Conservation (phyloP, 2,329 filamentous ascomycete genomes). For the Ophiocordyceps camponoti-leonardi region DNA sequence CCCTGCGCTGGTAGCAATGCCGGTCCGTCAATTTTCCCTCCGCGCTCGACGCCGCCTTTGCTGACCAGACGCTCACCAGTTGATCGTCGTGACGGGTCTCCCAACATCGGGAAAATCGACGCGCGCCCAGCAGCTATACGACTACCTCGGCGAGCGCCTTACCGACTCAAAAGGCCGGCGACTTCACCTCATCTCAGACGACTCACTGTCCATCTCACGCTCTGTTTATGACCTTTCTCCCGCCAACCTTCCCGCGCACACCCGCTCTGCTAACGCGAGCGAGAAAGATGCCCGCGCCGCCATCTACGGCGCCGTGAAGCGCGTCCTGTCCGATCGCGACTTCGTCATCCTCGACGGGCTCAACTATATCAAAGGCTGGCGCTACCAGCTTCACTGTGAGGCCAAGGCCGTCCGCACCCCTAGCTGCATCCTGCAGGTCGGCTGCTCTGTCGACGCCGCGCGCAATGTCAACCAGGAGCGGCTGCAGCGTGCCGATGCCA, state of each 20-base stretch:
- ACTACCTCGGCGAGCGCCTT: conserved; percentile 45
- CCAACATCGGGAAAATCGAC: conserved; percentile 54
- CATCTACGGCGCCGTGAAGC: conserved; percentile 63
- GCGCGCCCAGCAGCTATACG: conserved; percentile 46
- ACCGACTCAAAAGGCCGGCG: conserved; percentile 31
- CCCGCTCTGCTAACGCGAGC: conserved; percentile 52
- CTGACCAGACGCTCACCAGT: conserved; percentile 18
- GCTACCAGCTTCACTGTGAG: conserved; percentile 75
- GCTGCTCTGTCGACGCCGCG: conserved; percentile 35
- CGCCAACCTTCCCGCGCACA: conserved; percentile 32
- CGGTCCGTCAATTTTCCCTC: not conserved
- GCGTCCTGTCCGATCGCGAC: conserved; percentile 52
- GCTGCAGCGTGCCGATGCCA: conserved; percentile 19
- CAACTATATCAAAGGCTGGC: conserved; percentile 83
- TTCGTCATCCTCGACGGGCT: conserved; percentile 66
- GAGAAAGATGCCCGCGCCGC: conserved; percentile 71
- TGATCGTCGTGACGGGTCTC: conserved; percentile 50
- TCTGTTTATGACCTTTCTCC: conserved; percentile 51
- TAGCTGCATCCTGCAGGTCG: conserved; percentile 55
- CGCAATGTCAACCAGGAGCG: conserved; percentile 42
- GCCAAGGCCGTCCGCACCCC: conserved; percentile 63
- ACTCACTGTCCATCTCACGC: conserved; percentile 51
- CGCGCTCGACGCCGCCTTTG: not conserved
- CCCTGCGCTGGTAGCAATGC: conserved; percentile 2
- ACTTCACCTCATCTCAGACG: conserved; percentile 59